These are phyloP conservation scores for Penicillium dipodomyicola DNA, from an alignment of 495 filamentous ascomycete genomes.

Conservation along the genomic window DNA sequence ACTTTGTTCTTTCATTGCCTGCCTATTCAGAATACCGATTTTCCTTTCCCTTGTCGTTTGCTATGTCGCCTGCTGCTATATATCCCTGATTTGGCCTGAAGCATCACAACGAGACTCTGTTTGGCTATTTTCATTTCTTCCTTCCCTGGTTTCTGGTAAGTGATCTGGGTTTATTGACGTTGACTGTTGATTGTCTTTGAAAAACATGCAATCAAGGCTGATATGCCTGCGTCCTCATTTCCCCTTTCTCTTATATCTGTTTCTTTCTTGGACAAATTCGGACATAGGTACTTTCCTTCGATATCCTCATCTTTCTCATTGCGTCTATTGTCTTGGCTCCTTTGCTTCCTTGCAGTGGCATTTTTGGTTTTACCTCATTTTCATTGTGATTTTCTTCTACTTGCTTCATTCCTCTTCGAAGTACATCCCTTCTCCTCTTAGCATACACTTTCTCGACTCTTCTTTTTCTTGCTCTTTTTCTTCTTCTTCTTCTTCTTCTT, in stretches of 20 bases:
- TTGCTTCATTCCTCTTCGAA: constrained; percentile 6
- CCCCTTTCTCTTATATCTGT: constrained; percentile 1
- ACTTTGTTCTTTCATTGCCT: constrained; percentile 23
- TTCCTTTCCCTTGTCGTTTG: constrained; percentile 14
- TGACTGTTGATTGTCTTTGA: constrained; percentile 10
- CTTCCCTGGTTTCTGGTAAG: constrained; percentile 8
- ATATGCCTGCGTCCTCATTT: constrained; percentile 2
- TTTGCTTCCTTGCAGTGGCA: background rate
- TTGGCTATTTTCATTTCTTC: constrained; percentile 16
- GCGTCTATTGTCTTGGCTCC: background rate
- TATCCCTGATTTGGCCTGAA: constrained; percentile 35
- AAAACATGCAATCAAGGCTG: constrained; percentile 8
- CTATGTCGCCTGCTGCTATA: constrained; percentile 25
- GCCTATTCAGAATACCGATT: constrained; percentile 14
- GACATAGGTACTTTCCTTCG: background rate
- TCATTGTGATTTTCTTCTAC: constrained; percentile 24
- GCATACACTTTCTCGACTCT: constrained; percentile 4
- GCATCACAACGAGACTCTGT: constrained; percentile 24
- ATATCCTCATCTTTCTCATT: background rate
- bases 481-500: too few relatives aligned
- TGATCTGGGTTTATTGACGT: background rate
- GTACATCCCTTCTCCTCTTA: background rate
- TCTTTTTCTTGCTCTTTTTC: constrained; percentile 1
- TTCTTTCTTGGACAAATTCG: background rate
- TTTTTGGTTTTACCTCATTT: constrained; percentile 9